phyloP scores from a whole-genome alignment of 495 filamentous ascomycete species.

The Aspergillus funiculosus region DNA sequence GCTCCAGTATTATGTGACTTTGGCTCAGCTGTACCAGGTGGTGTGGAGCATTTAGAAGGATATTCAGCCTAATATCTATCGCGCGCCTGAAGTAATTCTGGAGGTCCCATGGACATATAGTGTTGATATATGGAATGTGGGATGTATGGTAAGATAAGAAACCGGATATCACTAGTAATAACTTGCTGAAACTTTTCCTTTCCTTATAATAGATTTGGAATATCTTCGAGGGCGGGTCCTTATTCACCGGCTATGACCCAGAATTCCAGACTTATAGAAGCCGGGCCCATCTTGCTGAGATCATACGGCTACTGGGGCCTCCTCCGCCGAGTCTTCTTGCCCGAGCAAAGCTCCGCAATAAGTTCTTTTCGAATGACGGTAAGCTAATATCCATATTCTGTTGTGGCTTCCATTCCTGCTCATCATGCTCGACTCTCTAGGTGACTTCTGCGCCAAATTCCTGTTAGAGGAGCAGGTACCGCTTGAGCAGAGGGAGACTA shows the following conservation, averaged over 20 bases:
- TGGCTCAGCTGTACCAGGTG: constrained; percentile 19
- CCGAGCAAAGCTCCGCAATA: constrained; percentile 15
- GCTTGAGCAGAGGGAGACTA: constrained; percentile 28
- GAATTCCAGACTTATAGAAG: constrained; percentile 26
- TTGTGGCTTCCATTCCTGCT: too few species aligned
- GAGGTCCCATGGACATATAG: constrained; percentile 32
- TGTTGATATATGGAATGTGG: constrained; percentile 40
- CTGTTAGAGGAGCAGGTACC: constrained; percentile 17
- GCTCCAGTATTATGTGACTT: constrained; percentile 26
- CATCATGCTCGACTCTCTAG: too few species aligned
- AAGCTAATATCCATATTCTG: too few species aligned
- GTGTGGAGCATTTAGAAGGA: constrained; percentile 9
- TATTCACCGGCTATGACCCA: constrained; percentile 23
- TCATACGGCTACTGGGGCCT: constrained; percentile 38
- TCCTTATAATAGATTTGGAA: constrained; percentile 24
- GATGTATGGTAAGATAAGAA: constrained; percentile 33
- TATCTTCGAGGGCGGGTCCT: constrained; percentile 22
- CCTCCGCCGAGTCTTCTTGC: constrained; percentile 32
- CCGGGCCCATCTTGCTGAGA: constrained; percentile 36
- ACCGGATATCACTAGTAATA: neutral
- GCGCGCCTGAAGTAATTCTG: constrained; percentile 38
- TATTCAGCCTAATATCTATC: constrained; percentile 35
- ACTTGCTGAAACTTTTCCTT: neutral
- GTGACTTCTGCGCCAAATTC: constrained; percentile 7
- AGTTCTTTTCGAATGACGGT: constrained; percentile 17